These are phyloP conservation scores for Vanderwaltozyma polyspora DNA, from an alignment of 805 yeast species.

Conservation along the genomic window DNA sequence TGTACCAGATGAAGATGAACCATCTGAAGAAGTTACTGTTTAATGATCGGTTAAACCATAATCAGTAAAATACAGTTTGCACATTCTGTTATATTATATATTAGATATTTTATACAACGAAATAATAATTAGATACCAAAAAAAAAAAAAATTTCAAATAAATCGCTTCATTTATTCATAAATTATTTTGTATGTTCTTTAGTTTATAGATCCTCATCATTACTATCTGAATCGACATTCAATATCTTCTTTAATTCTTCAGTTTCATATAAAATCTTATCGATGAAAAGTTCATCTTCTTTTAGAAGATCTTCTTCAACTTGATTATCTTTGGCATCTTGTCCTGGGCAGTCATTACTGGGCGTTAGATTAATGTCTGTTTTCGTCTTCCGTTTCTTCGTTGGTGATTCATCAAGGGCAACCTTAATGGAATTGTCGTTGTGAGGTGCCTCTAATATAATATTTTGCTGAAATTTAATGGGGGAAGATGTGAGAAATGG, in stretches of 20 bases:
- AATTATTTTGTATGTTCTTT: too few species aligned
- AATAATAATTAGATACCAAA: neutral
- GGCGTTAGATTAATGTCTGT: too few species aligned
- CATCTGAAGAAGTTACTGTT: neutral
- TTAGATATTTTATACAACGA: neutral
- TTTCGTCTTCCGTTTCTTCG: neutral
- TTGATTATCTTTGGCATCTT: neutral
- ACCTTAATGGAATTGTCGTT: slow-evolving; percentile 5
- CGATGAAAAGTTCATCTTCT: neutral
- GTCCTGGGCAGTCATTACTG: neutral
- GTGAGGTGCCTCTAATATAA: neutral
- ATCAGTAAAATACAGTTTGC: too few species aligned
- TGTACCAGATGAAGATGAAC: neutral
- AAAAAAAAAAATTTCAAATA: too few species aligned
- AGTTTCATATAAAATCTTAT: neutral
- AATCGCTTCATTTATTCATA: neutral
- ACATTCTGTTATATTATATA: too few species aligned
- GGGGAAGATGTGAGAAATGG: too few species aligned
- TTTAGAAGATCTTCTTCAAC: neutral
- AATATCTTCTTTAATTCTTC: neutral
- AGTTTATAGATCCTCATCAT: neutral
- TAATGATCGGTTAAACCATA: neutral
- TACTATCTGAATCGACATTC: neutral
- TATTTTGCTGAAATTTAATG: neutral
- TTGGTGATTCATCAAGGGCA: neutral